Base-by-base conservation (phyloP, 129 eudicot species). In the Helichrysum umbraculigerum region DNA sequence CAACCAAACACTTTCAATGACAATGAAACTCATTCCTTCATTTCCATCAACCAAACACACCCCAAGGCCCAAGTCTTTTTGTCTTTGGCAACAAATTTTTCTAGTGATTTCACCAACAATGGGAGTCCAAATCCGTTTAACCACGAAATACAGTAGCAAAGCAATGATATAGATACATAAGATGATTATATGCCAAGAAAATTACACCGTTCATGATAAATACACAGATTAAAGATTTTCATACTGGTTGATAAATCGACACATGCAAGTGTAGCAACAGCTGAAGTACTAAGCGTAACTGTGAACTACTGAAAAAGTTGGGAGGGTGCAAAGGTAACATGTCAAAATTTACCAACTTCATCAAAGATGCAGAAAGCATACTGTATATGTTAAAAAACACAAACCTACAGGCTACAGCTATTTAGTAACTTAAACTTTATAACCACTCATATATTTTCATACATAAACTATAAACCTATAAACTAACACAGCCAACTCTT, bases 391-490 rank as follows among this genome's bases (percentile, higher is more conserved):
- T 11, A 47, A 17, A 4, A 52, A 76, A 35, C 71, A 78, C 64
- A 78, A 51, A 62, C 77, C 66, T 50, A 72, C 44, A 73, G 42
- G 72, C 66, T 50, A 72, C 44, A 80, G 42, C 75, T 80, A 68
- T 67, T 42, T 41, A 66, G 75, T 5, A 80, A 79, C 63, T 37
- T 79, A 54, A 66, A 54, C 39, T 76, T 67, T 67, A 67, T 56
- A 79, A 80, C 67, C 19, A 67, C 5, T 41, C 79, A 58, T 28
- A 28, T 66, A 10, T 5, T 52, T 63, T 73, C 32, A 66, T 57
- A 80, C 83, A 73, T 58, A 74, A 67, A 57, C 79, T 80, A 67
- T 73, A 73, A 52, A 79, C 54, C 78, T 71, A 51, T 35, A 72
- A 66, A 59, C 70, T 19, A 77, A 56, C 74, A 67, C 41, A 29